phyloP scores from a whole-genome alignment of 495 filamentous ascomycete species.

The Cetradonia linearis region DNA sequence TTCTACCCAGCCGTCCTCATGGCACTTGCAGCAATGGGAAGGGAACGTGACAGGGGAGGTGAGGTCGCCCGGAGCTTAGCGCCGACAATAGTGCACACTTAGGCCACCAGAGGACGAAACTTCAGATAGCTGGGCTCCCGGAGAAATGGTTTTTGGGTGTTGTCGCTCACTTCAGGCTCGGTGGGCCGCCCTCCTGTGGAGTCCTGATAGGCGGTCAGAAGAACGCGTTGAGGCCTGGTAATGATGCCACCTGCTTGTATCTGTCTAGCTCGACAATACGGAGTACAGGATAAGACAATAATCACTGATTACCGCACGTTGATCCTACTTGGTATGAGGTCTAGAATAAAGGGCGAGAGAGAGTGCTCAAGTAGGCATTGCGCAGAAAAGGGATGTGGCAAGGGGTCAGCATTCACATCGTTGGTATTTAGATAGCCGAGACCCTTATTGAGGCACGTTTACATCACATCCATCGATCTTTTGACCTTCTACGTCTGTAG shows the following conservation, averaged over 20 bases:
- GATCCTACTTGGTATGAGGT: not conserved
- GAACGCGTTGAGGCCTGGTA: not conserved
- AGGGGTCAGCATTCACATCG: conserved; percentile 9
- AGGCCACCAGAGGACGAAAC: not conserved
- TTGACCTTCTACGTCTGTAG: not conserved
- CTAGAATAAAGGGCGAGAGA: not conserved
- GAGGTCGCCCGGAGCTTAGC: conserved; percentile 7
- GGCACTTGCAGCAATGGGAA: conserved; percentile 16
- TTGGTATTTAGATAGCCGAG: not conserved
- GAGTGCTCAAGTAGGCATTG: not conserved
- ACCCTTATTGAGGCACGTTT: conserved; percentile 2
- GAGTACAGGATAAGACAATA: not conserved
- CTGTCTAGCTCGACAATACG: conserved; percentile 1
- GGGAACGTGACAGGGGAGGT: conserved; percentile 11
- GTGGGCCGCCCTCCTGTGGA: not conserved
- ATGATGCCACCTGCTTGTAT: conserved; percentile 6
- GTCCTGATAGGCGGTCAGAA: conserved; percentile 16
- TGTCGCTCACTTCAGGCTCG: conserved; percentile 14
- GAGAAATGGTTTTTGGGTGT: not conserved
- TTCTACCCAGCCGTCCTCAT: conserved; percentile 17
- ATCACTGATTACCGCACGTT: not conserved
- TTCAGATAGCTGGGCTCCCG: conserved; percentile 4
- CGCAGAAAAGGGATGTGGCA: conserved; percentile 14
- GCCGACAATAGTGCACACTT: conserved; percentile 9
- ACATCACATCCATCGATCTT: conserved; percentile 1